Conservation (phyloP, 2,329 filamentous ascomycete species). For the Penicillium paneum region DNA sequence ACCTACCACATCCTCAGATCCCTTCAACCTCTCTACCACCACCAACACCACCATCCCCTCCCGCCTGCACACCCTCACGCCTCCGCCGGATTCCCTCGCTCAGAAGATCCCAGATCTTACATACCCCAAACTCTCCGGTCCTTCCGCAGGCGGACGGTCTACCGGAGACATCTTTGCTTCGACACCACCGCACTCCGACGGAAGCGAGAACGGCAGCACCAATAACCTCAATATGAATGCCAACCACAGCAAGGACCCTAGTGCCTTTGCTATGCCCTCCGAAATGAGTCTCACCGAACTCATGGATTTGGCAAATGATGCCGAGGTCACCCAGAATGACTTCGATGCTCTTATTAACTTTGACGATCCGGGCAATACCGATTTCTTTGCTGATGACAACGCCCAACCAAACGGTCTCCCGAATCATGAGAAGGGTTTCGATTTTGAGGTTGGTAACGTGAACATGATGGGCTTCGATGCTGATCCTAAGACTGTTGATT, state of each 20-base stretch:
- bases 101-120: slow-evolving; percentile 41
- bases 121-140: slow-evolving; percentile 28
- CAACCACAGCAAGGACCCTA: slow-evolving; percentile 15
- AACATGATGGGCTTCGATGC: slow-evolving; percentile 21
- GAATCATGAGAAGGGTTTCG: slow-evolving; percentile 19
- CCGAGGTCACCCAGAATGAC: slow-evolving; percentile 45
- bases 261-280: slow-evolving; percentile 32
- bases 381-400: slow-evolving; percentile 36
- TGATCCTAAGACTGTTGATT: slow-evolving; percentile 21
- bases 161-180: slow-evolving; percentile 37
- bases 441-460: slow-evolving; percentile 19
- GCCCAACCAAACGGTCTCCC: background rate
- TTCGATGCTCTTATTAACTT: slow-evolving; percentile 48
- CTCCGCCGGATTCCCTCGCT: slow-evolving; percentile 40
- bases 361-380: slow-evolving; percentile 37
- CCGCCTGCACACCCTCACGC: slow-evolving; percentile 37
- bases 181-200: slow-evolving; percentile 42
- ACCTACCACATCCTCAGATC: slow-evolving; percentile 11
- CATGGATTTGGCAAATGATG: slow-evolving; percentile 45
- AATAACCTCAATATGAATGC: slow-evolving; percentile 35
- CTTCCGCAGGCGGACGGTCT: slow-evolving; percentile 17
- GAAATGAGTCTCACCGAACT: slow-evolving; percentile 41
- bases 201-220: slow-evolving; percentile 44
- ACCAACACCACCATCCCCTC: slow-evolving; percentile 7
- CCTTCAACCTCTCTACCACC: slow-evolving; percentile 14